phyloP scores from a whole-genome alignment of 2,329 filamentous ascomycete species.

The Aspergillus sp. region DNA sequence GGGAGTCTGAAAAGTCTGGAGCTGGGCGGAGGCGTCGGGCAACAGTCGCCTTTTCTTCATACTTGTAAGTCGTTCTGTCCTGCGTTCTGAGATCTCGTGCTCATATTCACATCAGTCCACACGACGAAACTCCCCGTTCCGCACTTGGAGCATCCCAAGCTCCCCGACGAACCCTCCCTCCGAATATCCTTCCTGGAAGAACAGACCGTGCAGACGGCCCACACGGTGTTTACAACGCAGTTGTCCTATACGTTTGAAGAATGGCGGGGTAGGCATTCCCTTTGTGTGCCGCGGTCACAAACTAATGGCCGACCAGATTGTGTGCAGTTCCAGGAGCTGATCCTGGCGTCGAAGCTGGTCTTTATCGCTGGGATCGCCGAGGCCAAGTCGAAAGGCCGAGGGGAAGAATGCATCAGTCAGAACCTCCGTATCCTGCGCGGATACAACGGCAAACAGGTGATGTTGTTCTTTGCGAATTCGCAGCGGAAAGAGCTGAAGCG shows the following conservation, averaged over 20 bases:
- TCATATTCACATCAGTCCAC: slow-evolving; percentile 25
- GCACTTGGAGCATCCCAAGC: slow-evolving; percentile 42
- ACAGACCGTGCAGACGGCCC: slow-evolving; percentile 40
- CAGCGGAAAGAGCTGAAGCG: slow-evolving; percentile 39
- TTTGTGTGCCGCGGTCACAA: background rate
- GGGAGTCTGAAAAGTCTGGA: slow-evolving; percentile 37
- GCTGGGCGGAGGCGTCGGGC: slow-evolving; percentile 35
- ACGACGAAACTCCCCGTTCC: slow-evolving; percentile 39
- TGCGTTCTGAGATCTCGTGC: background rate
- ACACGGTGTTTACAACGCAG: slow-evolving; percentile 39
- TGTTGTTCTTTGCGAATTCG: slow-evolving; percentile 43
- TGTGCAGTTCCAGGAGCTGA: slow-evolving; percentile 39
- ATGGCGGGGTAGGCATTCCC: slow-evolving; percentile 31
- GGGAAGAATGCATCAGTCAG: slow-evolving; percentile 45
- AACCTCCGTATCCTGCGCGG: slow-evolving; percentile 40
- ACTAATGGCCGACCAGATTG: slow-evolving; percentile 29
- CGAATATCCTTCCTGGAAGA: slow-evolving; percentile 43
- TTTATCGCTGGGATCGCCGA: slow-evolving; percentile 43
- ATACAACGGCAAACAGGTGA: slow-evolving; percentile 31
- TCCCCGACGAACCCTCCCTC: slow-evolving; percentile 30
- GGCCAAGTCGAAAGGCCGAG: slow-evolving; percentile 43
- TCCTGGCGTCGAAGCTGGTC: slow-evolving; percentile 37
- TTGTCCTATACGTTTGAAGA: slow-evolving; percentile 43
- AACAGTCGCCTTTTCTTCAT: slow-evolving; percentile 37
- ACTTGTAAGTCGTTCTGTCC: slow-evolving; percentile 30